These are phyloP conservation scores for Leucocoprinus birnbaumii DNA, from an alignment of 768 basidiomycete genomes.

Conservation along the genomic window DNA sequence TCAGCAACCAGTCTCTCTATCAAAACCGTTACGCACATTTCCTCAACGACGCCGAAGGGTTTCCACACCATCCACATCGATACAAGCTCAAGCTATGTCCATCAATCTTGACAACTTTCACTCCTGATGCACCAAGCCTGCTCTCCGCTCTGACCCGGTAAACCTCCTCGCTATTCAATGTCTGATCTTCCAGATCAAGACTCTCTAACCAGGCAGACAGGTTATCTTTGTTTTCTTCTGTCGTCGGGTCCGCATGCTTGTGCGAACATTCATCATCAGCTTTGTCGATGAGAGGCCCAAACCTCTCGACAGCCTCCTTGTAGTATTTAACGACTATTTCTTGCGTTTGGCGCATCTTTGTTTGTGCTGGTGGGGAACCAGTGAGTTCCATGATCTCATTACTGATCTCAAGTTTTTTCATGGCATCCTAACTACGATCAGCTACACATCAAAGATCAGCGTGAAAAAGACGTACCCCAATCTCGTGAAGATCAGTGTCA, in stretches of 20 bases:
- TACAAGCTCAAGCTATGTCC: constrained; percentile 40
- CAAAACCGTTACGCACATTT: constrained; percentile 3
- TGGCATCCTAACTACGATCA: constrained; percentile 21
- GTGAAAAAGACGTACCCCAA: constrained; percentile 24
- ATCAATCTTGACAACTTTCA: neutral
- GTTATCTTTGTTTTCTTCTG: constrained; percentile 47
- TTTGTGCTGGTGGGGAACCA: constrained; percentile 40
- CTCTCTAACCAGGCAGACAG: constrained; percentile 57
- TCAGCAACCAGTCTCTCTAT: neutral
- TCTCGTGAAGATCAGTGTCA: constrained; percentile 44
- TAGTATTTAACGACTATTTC: constrained; percentile 48
- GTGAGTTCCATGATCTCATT: constrained; percentile 39
- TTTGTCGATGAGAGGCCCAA: constrained; percentile 39
- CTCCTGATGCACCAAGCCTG: neutral
- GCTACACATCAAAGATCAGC: neutral
- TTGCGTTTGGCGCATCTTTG: constrained; percentile 52
- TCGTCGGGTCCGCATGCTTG: constrained; percentile 22
- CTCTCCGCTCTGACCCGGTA: neutral
- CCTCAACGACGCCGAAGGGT: constrained; percentile 37
- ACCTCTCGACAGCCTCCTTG: constrained; percentile 40
- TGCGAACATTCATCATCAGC: constrained; percentile 24
- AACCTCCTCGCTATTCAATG: constrained; percentile 15
- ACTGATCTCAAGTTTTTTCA: constrained; percentile 44
- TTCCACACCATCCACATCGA: constrained; percentile 62
- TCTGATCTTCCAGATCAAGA: constrained; percentile 35